phyloP scores from a whole-genome alignment of 306 rosid species.

The Quercus ilex region DNA sequence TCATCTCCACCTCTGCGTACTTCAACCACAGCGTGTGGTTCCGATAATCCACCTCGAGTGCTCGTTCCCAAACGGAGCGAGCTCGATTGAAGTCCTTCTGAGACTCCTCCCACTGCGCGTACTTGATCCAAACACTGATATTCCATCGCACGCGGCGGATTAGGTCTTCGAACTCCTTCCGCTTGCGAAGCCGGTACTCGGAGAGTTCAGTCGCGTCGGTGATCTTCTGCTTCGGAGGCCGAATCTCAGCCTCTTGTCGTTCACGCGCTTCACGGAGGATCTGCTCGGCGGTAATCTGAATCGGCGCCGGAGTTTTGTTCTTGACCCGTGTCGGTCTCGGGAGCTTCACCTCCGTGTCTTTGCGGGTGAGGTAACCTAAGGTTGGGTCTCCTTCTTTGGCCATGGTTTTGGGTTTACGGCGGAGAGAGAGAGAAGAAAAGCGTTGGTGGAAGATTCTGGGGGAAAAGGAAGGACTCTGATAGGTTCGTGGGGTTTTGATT shows the following conservation, averaged over 20 bases:
- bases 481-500: no score
- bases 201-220: constrained; percentile 77
- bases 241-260: constrained; percentile 89
- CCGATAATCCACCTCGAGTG: constrained; percentile 83
- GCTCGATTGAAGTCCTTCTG: constrained; percentile 90
- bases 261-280: constrained; percentile 90
- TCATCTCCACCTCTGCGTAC: constrained; percentile 95
- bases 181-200: constrained; percentile 82
- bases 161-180: constrained; percentile 85
- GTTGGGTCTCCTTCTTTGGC: constrained; percentile 69
- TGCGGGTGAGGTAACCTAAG: constrained; percentile 77
- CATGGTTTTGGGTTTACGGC: no score
- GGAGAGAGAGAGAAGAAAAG: no score
- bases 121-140: constrained; percentile 75
- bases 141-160: constrained; percentile 89
- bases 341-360: constrained; percentile 92
- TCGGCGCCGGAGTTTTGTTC: constrained; percentile 83
- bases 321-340: constrained; percentile 86
- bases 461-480: no score
- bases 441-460: no score
- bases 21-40: constrained; percentile 91
- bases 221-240: constrained; percentile 86
- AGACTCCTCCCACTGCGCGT: constrained; percentile 90
- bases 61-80: constrained; percentile 91
- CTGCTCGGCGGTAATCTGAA: constrained; percentile 89